phyloP scores from a whole-genome alignment of 2,329 filamentous ascomycete genomes.

The Ophiostoma triangulosporum region DNA sequence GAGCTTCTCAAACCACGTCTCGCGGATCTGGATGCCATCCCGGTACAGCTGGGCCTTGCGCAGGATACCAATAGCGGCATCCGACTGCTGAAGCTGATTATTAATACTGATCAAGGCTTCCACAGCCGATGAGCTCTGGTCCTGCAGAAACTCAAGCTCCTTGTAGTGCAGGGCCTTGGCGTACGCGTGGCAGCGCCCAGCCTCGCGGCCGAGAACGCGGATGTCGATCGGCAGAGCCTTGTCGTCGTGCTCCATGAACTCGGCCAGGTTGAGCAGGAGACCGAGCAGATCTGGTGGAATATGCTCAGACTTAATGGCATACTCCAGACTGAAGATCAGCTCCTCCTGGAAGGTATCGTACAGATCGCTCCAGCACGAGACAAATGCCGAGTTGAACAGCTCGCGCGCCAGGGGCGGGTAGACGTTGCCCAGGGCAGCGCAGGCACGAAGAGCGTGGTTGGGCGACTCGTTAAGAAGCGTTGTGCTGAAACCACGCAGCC shows the following conservation, averaged over 20 bases:
- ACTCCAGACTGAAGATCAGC: slow-evolving; percentile 88
- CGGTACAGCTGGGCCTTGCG: slow-evolving; percentile 91
- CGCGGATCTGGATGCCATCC: slow-evolving; percentile 82
- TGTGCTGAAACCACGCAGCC: slow-evolving; percentile 92
- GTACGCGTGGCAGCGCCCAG: slow-evolving; percentile 92
- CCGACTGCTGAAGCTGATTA: slow-evolving; percentile 95
- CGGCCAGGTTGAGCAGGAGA: slow-evolving; percentile 84
- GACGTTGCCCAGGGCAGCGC: slow-evolving; percentile 77
- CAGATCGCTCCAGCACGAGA: slow-evolving; percentile 96
- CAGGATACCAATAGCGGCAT: slow-evolving; percentile 94
- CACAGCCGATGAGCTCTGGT: slow-evolving; percentile 88
- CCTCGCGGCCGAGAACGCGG: slow-evolving; percentile 81
- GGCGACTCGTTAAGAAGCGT: slow-evolving; percentile 90
- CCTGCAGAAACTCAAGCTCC: slow-evolving; percentile 93
- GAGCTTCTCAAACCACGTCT: slow-evolving; percentile 98
- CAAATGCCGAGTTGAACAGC: slow-evolving; percentile 96
- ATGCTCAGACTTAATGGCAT: slow-evolving; percentile 85
- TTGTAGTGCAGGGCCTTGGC: slow-evolving; percentile 98
- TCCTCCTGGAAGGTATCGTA: slow-evolving; percentile 97
- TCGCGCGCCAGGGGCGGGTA: slow-evolving; percentile 86
- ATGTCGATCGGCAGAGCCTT: slow-evolving; percentile 98
- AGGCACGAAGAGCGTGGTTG: slow-evolving; percentile 86
- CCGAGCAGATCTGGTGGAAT: slow-evolving; percentile 93
- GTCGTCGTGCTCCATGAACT: slow-evolving; percentile 99
- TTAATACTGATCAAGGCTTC: slow-evolving; percentile 99